These are phyloP conservation scores for Hirschioporus abietinus DNA, from an alignment of 768 basidiomycete species.

Conservation along the genomic window DNA sequence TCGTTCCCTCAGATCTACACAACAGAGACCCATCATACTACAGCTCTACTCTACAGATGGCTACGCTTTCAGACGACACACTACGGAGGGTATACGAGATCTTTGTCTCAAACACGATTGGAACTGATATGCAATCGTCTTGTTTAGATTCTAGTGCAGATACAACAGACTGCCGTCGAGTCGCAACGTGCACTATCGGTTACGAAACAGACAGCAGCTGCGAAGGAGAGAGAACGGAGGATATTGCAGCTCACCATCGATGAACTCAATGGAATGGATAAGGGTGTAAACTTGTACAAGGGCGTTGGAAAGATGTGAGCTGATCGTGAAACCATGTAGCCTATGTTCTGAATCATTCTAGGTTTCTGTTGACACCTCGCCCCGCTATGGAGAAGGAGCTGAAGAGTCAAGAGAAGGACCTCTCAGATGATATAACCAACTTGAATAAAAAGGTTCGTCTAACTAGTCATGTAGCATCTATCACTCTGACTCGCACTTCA, in stretches of 20 bases:
- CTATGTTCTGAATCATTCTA: slow-evolving; percentile 23
- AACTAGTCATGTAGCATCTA: not conserved
- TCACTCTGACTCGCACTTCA: slow-evolving; percentile 24
- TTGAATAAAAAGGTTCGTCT: slow-evolving; percentile 76
- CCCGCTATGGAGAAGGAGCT: slow-evolving; percentile 73
- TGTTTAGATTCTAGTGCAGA: slow-evolving; percentile 81
- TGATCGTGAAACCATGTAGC: slow-evolving; percentile 1
- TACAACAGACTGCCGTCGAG: slow-evolving; percentile 84
- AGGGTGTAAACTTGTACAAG: slow-evolving; percentile 80
- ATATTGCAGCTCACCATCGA: slow-evolving; percentile 86
- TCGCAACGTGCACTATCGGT: slow-evolving; percentile 75
- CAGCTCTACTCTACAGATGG: slow-evolving; percentile 32
- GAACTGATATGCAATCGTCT: not conserved
- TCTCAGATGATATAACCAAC: slow-evolving; percentile 76
- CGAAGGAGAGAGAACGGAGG: slow-evolving; percentile 85
- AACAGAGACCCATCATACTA: slow-evolving; percentile 3
- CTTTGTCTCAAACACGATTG: not conserved
- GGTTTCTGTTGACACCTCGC: slow-evolving; percentile 89
- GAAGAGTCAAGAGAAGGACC: slow-evolving; percentile 71
- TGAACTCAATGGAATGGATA: slow-evolving; percentile 68
- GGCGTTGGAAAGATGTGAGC: slow-evolving; percentile 94
- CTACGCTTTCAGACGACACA: slow-evolving; percentile 71
- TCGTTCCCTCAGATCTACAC: not conserved
- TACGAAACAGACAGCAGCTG: slow-evolving; percentile 66
- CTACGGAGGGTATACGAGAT: slow-evolving; percentile 58